phyloP scores from a whole-genome alignment of 2,329 filamentous ascomycete species.

The Exophiala spinifera region DNA sequence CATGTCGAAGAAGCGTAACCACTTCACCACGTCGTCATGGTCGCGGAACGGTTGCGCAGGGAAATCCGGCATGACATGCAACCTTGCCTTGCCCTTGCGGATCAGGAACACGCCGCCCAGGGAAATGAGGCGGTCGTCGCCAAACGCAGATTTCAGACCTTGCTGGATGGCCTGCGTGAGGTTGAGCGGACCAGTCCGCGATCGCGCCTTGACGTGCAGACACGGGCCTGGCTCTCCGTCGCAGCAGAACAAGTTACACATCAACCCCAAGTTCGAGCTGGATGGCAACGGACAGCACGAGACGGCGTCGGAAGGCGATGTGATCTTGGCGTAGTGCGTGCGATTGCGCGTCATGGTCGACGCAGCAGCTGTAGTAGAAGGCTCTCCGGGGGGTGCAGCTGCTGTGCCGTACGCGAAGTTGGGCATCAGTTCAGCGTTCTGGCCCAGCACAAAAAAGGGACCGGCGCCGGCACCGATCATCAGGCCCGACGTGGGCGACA shows the following conservation, averaged over 20 bases:
- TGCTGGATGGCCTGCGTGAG: constrained; percentile 37
- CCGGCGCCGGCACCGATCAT: constrained; percentile 45
- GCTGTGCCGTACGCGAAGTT: constrained; percentile 37
- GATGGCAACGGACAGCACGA: constrained; percentile 24
- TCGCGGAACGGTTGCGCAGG: constrained; percentile 34
- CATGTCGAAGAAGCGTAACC: constrained; percentile 41
- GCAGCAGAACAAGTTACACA: constrained; percentile 45
- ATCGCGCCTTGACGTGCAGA: constrained; percentile 37
- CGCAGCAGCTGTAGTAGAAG: no score
- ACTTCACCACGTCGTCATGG: constrained; percentile 34
- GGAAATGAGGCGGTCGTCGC: constrained; percentile 38
- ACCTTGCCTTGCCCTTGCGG: constrained; percentile 36
- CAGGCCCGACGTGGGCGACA: constrained; percentile 33
- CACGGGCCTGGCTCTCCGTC: constrained; percentile 36
- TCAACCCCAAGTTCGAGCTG: constrained; percentile 39
- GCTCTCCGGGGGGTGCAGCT: constrained; percentile 14
- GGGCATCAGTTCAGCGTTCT: constrained; percentile 43
- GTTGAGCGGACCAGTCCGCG: constrained; percentile 32
- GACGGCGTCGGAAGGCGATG: constrained; percentile 13
- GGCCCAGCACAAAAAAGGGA: constrained; percentile 41
- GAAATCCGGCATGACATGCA: constrained; percentile 49
- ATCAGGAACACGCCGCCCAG: constrained; percentile 44
- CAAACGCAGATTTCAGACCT: constrained; percentile 33
- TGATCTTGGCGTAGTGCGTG: constrained; percentile 31
- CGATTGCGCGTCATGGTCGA: constrained; percentile 27